Base-by-base conservation (phyloP, 2,329 filamentous ascomycete genomes). In the Colletotrichum melonis region DNA sequence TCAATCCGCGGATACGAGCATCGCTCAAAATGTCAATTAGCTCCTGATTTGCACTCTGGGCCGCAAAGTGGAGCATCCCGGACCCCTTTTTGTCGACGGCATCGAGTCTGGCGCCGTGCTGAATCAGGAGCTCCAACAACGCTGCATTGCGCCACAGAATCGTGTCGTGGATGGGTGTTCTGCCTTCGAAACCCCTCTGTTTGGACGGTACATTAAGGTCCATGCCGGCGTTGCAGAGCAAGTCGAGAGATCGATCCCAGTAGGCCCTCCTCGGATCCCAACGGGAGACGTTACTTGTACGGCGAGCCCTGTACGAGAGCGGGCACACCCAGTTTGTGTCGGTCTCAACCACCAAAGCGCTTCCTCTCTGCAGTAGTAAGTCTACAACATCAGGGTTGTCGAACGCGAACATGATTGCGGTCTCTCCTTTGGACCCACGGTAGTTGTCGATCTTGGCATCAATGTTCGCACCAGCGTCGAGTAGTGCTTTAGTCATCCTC, bases 321-420 rank as follows among this genome's bases (percentile, higher is more conserved):
- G 67, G 62, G 19, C 35, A 65, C 30, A 49, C 54, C 52, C 35
- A 66, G 22, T 69, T 22, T 24, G 22, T 24, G 38, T 65, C 52
- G 6, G 52, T 69, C 42, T 66, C 22, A 24, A 57, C 16, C 11
- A 38, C 35, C 4, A 55, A 49, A 6, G 12, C 26, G 14, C 28
- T 38, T 28, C 60, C 54, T 8, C 57, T 8, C 11, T 56, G 28
- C 67, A 69, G 5, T 9, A 66, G 52, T 32, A 69, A 9, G 52
- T 24, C 30, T 8, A 69, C 7, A 52, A 69, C 65, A 16, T 35
- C 54, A 6, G 67, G 52, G 28, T 66, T 66, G 28, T 69, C 54
- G 28, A 69, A 69, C 11, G 67, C 62, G 12, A 69, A 69, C 7
- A 52, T 35, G 28, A 65, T 66, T 16, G 67, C 60, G 19, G 52